Base-by-base conservation (phyloP, 2,329 filamentous ascomycete genomes). In the Didymella lethalis region DNA sequence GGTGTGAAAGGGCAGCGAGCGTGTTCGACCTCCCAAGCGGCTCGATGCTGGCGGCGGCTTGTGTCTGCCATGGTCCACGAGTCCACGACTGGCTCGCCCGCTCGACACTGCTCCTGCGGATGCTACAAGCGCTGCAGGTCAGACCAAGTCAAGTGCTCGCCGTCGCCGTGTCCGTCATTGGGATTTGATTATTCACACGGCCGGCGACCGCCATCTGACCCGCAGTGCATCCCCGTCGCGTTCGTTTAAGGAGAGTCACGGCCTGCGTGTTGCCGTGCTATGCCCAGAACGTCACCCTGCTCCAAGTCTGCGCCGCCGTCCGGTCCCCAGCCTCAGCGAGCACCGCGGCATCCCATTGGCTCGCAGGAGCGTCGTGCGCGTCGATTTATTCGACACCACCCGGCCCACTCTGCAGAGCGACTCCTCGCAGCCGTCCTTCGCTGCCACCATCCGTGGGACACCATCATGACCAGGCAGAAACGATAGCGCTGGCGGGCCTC, bases 401-500 rank as follows among this genome's bases (percentile, higher is more conserved):
- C 28, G 59, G 59, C 49, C 59, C 62, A 62, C 62, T 43, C 14
- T 51, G 56, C 50, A 54, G 34, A 59, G 45, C 54, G 32, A 48
- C 49, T 58, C 34, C 48, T 53, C 48, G 32, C 38, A 49, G 49
- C 49, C 48, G 50, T 48, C 50, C 50, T 47, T 59, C 41, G 50
- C 46, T 58, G 49, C 56, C 48, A 52, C 48, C 44, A 51, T 28
- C 50, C 56, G 41, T 59, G 56, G 56, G 46, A 59, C 56, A 51
- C 50, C 46, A 48, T 58, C 65, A 62, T 61, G 55, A 58, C 56
- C 61, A 62, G 50, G 54, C 65, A 65, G 67, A 63, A 64, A 57
- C 64, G 51, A 63, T 64, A 63, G 65, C 58, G 67, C 62, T 68
- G 67, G 59, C 64, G 48, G 59, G 56, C 62, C 64, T 66, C 62